Evolutionary conservation across 768 basidiomycete species (phyloP).

Genomic region (Pisolithus tinctorius): DNA sequence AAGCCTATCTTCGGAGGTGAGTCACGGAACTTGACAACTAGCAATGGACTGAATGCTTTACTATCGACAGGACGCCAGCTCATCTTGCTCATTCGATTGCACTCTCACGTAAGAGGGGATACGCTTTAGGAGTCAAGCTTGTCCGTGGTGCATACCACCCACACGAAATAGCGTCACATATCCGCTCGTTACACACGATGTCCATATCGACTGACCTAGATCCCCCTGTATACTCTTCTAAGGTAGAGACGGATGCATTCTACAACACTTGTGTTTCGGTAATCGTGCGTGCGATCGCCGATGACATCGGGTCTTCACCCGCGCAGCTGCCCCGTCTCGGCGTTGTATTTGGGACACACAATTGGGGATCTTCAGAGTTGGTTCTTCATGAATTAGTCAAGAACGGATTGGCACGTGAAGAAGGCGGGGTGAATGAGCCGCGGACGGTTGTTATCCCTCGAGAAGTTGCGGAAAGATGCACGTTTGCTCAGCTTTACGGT

Average conservation of each 20-base stretch:
- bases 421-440: slow-evolving; percentile 1
- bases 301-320: slow-evolving; percentile 35
- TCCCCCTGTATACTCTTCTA: slow-evolving; percentile 65
- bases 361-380: slow-evolving; percentile 57
- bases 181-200: slow-evolving; percentile 17
- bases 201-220: slow-evolving; percentile 52
- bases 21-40: not conserved
- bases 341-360: slow-evolving; percentile 85
- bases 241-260: slow-evolving; percentile 65
- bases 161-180: slow-evolving; percentile 53
- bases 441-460: slow-evolving; percentile 37
- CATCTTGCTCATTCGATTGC: slow-evolving; percentile 59
- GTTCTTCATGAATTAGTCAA: slow-evolving; percentile 56
- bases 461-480: slow-evolving; percentile 57
- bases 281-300: slow-evolving; percentile 50
- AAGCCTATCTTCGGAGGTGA: slow-evolving; percentile 79
- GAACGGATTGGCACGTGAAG: slow-evolving; percentile 39
- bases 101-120: slow-evolving; percentile 60
- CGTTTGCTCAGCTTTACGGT: slow-evolving; percentile 84
- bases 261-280: slow-evolving; percentile 60
- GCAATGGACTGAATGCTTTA: not conserved
- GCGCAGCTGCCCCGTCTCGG: slow-evolving; percentile 33
- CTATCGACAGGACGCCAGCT: slow-evolving; percentile 46
- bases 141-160: slow-evolving; percentile 91
- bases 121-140: slow-evolving; percentile 83